phyloP scores from a whole-genome alignment of 2,329 filamentous ascomycete genomes.

The Thermochaetoides dissita region DNA sequence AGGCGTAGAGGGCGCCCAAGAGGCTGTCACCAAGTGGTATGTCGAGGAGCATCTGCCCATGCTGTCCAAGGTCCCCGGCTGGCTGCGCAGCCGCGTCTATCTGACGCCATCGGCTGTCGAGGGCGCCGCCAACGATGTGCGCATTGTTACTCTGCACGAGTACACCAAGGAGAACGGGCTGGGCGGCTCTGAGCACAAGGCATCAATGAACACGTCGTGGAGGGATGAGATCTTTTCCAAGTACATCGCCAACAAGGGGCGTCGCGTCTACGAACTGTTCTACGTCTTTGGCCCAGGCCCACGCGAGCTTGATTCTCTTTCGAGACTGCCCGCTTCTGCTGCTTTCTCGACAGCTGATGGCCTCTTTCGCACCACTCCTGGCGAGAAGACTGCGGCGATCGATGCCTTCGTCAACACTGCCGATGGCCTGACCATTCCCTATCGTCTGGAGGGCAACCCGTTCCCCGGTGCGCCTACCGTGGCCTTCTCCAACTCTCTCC shows the following conservation, averaged over 20 bases:
- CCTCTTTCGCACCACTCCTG: slow-evolving; percentile 39
- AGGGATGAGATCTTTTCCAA: slow-evolving; percentile 42
- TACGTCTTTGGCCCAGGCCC: slow-evolving; percentile 68
- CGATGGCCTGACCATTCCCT: slow-evolving; percentile 57
- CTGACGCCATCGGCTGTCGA: slow-evolving; percentile 48
- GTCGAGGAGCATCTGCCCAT: slow-evolving; percentile 59
- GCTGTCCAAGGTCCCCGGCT: slow-evolving; percentile 62
- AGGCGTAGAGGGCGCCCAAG: slow-evolving; percentile 32
- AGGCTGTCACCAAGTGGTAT: slow-evolving; percentile 54
- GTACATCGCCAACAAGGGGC: slow-evolving; percentile 40
- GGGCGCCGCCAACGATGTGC: slow-evolving; percentile 28
- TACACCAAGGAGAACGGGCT: slow-evolving; percentile 55
- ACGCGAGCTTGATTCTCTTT: slow-evolving; percentile 49
- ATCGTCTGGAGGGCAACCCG: slow-evolving; percentile 59
- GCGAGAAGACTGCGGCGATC: slow-evolving; percentile 36
- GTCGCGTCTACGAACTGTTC: slow-evolving; percentile 55
- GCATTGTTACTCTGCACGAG: slow-evolving; percentile 58
- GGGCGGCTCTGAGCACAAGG: slow-evolving; percentile 47
- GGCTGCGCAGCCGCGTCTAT: slow-evolving; percentile 60
- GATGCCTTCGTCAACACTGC: slow-evolving; percentile 53
- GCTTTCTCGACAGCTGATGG: slow-evolving; percentile 42
- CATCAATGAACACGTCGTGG: slow-evolving; percentile 49
- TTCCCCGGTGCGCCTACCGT: slow-evolving; percentile 55
- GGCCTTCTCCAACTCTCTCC: slow-evolving; percentile 66
- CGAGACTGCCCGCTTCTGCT: slow-evolving; percentile 29